phyloP scores from a whole-genome alignment of 2,329 filamentous ascomycete genomes.

The Nakataea oryzae region DNA sequence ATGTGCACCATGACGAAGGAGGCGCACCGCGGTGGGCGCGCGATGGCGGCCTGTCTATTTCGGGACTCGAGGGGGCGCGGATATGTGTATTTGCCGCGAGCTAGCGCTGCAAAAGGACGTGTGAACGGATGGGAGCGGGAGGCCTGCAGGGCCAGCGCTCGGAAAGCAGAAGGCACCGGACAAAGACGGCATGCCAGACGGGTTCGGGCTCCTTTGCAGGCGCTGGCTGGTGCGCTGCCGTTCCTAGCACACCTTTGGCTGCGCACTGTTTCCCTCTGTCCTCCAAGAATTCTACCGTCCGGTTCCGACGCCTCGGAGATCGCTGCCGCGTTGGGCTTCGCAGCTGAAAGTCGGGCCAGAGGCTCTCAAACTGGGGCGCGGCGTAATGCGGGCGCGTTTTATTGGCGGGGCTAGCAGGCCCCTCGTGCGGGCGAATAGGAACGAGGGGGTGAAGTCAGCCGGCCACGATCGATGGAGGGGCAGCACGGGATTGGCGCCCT shows the following conservation, averaged over 20 bases:
- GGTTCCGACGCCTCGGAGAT: too few species aligned
- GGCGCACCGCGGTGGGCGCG: neutral
- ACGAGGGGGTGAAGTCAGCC: neutral
- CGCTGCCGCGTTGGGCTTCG: neutral
- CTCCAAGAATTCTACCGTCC: too few species aligned
- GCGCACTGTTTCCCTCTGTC: too few species aligned
- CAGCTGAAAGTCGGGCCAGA: neutral
- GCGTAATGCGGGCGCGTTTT: neutral
- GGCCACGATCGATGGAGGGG: neutral
- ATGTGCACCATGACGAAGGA: neutral
- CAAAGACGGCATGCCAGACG: too few species aligned
- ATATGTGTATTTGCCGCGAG: too few species aligned
- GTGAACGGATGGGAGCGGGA: neutral
- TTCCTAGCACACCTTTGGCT: neutral
- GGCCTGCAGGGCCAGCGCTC: neutral
- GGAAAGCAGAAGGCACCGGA: too few species aligned
- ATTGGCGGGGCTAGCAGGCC: neutral
- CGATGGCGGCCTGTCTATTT: neutral
- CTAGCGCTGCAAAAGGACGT: neutral
- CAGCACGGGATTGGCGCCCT: neutral
- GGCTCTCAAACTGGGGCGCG: neutral
- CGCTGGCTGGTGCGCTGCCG: neutral
- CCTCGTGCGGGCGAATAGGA: too few species aligned
- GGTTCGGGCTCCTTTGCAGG: too few species aligned
- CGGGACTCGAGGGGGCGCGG: neutral